Base-by-base conservation (phyloP, 768 basidiomycete species). In the Paxillus involutus region DNA sequence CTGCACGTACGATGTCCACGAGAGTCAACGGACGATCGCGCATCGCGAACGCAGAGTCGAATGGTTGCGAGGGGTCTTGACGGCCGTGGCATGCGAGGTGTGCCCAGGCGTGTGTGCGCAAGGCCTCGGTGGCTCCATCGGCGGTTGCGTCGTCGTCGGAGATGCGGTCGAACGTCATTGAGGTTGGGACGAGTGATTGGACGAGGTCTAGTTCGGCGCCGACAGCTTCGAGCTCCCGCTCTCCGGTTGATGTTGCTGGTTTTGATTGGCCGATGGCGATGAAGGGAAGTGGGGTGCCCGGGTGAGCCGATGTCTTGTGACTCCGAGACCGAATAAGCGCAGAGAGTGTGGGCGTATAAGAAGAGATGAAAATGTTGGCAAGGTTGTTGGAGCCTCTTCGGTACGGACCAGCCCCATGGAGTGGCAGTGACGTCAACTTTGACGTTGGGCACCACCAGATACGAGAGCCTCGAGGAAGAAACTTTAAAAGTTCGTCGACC, bases 391-490 rank as follows among this genome's bases (percentile, higher is more conserved):
- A 48, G 13, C 54, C 48, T 19, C 52, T 56, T 50, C 61, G 61
- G 41, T 65, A 71, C 6, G 65, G 57, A 1, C 72, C 72, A 1
- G 72, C 64, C 1, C 66, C 71, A 33, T 72, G 72, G 40, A 72
- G 50, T 3, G 71, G 72, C 30, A 72, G 55, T 10, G 69, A 60
- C 3, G 66, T 56, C 19, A 71, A 47, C 36, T 57, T 64, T 6
- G 71, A 69, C 13, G 72, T 69, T 2, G 67, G 65, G 35, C 69
- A 73, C 72, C 72, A 72, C 60, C 64, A 69, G 46, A 71, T 61
- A n/a, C 65, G 56, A 52, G 64, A 48, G 16, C 61, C 64, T 10
- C 57, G 59, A 4, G 65, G 61, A 12, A 63, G 14, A 12, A 66
- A 49, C 2, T 21, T 17, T 10, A 19, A 8, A 6, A 67, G 55